Conservation (phyloP, 2,329 filamentous ascomycete genomes). For the Alternaria dauci region DNA sequence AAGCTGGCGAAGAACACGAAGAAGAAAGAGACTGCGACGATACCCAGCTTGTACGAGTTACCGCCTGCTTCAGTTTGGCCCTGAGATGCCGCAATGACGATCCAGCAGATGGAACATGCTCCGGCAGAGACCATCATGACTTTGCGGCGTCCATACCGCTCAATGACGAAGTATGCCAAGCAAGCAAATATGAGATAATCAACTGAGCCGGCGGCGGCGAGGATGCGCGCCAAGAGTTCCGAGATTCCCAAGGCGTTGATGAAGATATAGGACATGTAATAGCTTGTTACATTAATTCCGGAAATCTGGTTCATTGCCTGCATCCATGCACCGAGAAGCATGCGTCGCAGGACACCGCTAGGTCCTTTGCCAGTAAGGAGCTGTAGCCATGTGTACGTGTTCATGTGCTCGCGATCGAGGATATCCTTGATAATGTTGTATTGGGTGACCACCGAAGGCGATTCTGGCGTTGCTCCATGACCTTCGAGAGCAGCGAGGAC, state of each 20-base stretch:
- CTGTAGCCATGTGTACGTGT: constrained; percentile 57
- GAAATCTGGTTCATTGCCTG: constrained; percentile 57
- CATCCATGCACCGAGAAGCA: constrained; percentile 57
- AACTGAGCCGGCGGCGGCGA: constrained; percentile 57
- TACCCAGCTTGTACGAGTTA: constrained; percentile 55
- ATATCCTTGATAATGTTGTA: constrained; percentile 52
- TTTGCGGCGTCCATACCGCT: constrained; percentile 57
- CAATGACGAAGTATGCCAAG: constrained; percentile 57
- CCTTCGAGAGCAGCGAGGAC: constrained; percentile 51
- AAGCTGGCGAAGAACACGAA: constrained; percentile 48
- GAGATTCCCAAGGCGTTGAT: constrained; percentile 52
- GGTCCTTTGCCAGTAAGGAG: constrained; percentile 54
- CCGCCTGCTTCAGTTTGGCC: constrained; percentile 53
- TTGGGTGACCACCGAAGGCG: constrained; percentile 43
- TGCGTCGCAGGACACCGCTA: constrained; percentile 53
- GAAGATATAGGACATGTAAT: constrained; percentile 55
- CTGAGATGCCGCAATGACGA: constrained; percentile 58
- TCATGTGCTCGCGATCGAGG: constrained; percentile 56
- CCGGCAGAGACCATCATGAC: constrained; percentile 60
- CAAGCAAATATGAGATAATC: constrained; percentile 58
- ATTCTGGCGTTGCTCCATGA: constrained; percentile 49
- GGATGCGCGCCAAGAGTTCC: constrained; percentile 43
- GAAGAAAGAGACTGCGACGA: constrained; percentile 59
- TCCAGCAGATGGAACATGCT: constrained; percentile 60
- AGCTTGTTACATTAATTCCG: constrained; percentile 47